These are phyloP conservation scores for Pouteria glomerata DNA, from an alignment of 148 eudicot genomes.

Conservation along the genomic window DNA sequence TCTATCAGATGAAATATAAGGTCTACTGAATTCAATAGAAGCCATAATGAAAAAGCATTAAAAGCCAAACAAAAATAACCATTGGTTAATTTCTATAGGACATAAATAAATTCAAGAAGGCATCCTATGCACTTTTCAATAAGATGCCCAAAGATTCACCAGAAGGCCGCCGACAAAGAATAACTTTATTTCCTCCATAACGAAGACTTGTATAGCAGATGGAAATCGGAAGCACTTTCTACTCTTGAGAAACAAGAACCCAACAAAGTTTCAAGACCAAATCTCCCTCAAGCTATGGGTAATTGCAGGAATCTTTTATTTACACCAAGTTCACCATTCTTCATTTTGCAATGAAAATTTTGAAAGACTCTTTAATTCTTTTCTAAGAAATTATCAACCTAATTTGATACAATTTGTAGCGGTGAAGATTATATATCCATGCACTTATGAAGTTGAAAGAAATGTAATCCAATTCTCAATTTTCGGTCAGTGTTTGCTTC, in stretches of 20 bases:
- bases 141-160: background rate
- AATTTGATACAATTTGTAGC: too few relatives aligned
- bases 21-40: background rate
- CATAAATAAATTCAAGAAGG: background rate
- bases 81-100: background rate
- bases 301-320: background rate
- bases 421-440: too few relatives aligned
- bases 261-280: background rate
- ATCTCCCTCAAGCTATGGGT: background rate
- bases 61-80: background rate
- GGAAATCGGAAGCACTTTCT: background rate
- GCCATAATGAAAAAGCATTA: background rate
- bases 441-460: too few relatives aligned
- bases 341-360: too few relatives aligned
- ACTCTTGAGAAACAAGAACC: background rate
- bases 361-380: too few relatives aligned
- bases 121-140: background rate
- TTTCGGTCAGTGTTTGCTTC: too few relatives aligned
- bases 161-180: background rate
- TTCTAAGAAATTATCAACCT: too few relatives aligned
- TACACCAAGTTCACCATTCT: too few relatives aligned
- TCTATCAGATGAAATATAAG: background rate
- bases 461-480: too few relatives aligned
- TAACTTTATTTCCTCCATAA: background rate
- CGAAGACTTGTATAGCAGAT: background rate